Conservation (phyloP, 2,329 filamentous ascomycete genomes). For the Apiospora marii region DNA sequence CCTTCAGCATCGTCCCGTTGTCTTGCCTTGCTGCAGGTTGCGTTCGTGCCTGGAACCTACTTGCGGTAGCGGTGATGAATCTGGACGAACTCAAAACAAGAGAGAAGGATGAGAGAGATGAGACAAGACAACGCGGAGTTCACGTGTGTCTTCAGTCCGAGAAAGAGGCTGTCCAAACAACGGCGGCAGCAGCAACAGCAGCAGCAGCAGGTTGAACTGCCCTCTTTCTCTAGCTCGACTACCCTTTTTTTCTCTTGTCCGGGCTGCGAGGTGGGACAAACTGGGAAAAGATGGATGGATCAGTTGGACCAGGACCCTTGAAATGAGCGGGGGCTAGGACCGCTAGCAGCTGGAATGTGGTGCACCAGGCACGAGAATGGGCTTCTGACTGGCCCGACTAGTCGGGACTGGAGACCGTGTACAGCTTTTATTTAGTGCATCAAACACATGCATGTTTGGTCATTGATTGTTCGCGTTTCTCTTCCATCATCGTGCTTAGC, state of each 20-base stretch:
- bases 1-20: conserved; percentile 21
- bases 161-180: conserved; percentile 7
- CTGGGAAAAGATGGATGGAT: conserved; percentile 8
- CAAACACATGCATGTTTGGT: conserved; percentile 7
- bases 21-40: conserved; percentile 13
- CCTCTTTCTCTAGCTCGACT: conserved; percentile 2
- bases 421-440: conserved; percentile 12
- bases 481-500: conserved; percentile 16
- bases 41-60: conserved; percentile 11
- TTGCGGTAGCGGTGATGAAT: not conserved
- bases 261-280: not conserved
- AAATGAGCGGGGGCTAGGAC: conserved; percentile 13
- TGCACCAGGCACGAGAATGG: not conserved
- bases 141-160: not conserved
- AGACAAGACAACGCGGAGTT: not conserved
- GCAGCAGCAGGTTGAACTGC: not conserved
- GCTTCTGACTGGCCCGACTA: conserved; percentile 4
- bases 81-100: conserved; percentile 12
- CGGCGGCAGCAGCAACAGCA: not conserved
- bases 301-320: conserved; percentile 18
- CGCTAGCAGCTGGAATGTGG: conserved; percentile 16
- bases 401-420: not conserved
- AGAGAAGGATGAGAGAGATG: not conserved
- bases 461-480: not conserved
- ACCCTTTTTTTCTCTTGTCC: not conserved